Evolutionary conservation across 2,329 filamentous ascomycete species (phyloP).

Genomic region (Fonsecaea nubica): DNA sequence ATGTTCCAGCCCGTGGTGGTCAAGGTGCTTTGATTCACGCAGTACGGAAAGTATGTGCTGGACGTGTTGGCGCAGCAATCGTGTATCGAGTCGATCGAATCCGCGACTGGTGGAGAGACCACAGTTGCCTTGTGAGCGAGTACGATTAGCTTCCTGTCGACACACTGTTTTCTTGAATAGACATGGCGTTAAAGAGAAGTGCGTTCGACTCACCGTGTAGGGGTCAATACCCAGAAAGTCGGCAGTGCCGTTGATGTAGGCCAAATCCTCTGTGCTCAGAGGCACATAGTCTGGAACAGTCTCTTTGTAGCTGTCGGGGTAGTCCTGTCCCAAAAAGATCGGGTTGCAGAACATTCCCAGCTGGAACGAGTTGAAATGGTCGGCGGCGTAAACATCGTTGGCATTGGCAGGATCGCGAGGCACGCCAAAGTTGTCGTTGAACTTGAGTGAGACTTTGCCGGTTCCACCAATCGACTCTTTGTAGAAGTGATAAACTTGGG

Average conservation of each 20-base stretch:
- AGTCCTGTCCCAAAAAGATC: constrained; percentile 54
- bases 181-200: background rate
- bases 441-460: constrained; percentile 46
- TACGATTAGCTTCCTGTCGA: background rate
- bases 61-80: constrained; percentile 57
- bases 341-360: constrained; percentile 54
- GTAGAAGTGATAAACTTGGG: constrained; percentile 50
- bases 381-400: constrained; percentile 42
- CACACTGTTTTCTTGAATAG: background rate
- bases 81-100: constrained; percentile 49
- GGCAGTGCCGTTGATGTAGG: constrained; percentile 57
- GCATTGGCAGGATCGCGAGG: constrained; percentile 40
- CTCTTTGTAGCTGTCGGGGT: constrained; percentile 49
- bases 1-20: constrained; percentile 64
- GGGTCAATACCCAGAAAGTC: constrained; percentile 66
- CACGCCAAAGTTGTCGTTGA: constrained; percentile 47
- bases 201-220: constrained; percentile 53
- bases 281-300: constrained; percentile 44
- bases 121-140: constrained; percentile 49
- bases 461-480: constrained; percentile 42
- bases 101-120: constrained; percentile 53
- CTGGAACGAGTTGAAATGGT: constrained; percentile 46
- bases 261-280: constrained; percentile 58
- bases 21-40: constrained; percentile 56
- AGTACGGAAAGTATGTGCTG: constrained; percentile 59